Conservation (phyloP, 75 land plant species). For the Cunninghamia lanceolata region DNA sequence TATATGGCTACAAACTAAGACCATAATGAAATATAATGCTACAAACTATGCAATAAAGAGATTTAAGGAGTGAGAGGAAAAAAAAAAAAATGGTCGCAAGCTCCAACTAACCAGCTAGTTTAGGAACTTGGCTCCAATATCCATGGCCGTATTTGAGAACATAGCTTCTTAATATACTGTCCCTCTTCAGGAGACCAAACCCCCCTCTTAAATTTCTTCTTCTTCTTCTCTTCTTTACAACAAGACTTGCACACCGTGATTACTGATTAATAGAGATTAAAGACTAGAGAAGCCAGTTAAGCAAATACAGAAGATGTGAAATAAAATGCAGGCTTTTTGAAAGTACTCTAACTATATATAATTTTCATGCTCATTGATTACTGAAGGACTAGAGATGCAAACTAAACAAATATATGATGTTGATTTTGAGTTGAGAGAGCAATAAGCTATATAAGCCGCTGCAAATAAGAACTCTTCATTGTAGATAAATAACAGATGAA, state of each 20-base stretch:
- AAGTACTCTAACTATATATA: not conserved
- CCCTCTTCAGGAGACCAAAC: not conserved
- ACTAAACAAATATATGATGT: too few species aligned
- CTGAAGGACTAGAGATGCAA: too few species aligned
- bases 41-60: too few species aligned
- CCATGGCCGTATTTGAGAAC: not conserved
- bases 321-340: not conserved
- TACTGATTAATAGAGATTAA: not conserved
- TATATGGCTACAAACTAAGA: not conserved
- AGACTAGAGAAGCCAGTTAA: not conserved
- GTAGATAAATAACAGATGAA: too few species aligned
- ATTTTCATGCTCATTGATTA: too few species aligned
- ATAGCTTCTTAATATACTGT: not conserved
- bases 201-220: not conserved
- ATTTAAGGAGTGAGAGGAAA: not conserved
- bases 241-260: slow-evolving; percentile 1
- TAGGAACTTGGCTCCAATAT: not conserved
- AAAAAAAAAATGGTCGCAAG: not conserved
- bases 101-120: not conserved
- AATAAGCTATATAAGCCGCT: too few species aligned
- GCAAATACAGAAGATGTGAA: not conserved
- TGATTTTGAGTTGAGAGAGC: too few species aligned
- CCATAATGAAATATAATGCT: too few species aligned
- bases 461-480: too few species aligned
- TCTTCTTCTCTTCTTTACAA: not conserved